Conservation (phyloP, 163 green algal species). For the Scenedesmus sp. region DNA sequence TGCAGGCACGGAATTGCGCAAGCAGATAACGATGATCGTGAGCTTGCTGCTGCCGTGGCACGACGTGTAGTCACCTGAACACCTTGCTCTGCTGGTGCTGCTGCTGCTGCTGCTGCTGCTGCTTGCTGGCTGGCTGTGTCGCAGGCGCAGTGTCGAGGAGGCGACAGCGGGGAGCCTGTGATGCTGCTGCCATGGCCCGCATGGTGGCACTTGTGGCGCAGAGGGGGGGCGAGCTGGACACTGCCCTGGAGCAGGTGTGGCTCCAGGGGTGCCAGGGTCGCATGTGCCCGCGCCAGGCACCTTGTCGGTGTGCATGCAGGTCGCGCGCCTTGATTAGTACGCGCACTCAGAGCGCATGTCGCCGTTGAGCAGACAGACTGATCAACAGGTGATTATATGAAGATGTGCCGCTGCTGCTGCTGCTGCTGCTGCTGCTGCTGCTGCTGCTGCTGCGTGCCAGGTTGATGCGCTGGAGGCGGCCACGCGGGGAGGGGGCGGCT, state of each 20-base stretch:
- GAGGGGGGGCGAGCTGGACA: conserved; percentile 25
- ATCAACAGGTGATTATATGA: too few species aligned
- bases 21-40: neutral
- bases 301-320: too few species aligned
- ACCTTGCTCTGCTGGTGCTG: neutral
- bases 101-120: neutral
- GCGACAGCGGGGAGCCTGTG: neutral
- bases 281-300: too few species aligned
- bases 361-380: too few species aligned
- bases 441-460: neutral
- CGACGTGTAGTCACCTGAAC: neutral
- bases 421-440: neutral
- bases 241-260: conserved; percentile 37
- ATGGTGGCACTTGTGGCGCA: conserved; percentile 38
- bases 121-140: neutral
- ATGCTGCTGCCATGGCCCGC: neutral
- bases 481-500: neutral
- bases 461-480: conserved; percentile 29
- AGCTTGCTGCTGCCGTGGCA: neutral
- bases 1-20: neutral
- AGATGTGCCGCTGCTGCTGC: too few species aligned
- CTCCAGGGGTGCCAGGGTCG: too few species aligned
- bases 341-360: too few species aligned
- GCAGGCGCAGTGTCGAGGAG: neutral
- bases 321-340: too few species aligned